Conservation (phyloP, 2,329 filamentous ascomycete genomes). For the Fusarium annulatum region DNA sequence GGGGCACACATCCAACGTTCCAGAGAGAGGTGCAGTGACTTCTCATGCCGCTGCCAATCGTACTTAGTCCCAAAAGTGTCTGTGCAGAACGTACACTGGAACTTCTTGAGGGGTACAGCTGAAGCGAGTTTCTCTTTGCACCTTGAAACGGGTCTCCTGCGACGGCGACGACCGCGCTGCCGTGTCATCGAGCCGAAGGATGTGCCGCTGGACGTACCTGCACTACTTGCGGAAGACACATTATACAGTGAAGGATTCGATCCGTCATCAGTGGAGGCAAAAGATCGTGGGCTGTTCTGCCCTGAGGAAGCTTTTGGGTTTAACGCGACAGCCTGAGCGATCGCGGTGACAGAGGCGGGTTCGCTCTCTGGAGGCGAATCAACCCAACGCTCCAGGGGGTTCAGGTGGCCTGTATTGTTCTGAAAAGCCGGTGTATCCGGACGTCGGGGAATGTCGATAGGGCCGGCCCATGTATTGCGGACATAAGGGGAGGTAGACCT, state of each 20-base stretch:
- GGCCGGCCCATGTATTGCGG: neutral
- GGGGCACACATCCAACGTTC: neutral
- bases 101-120: neutral
- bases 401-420: neutral
- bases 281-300: neutral
- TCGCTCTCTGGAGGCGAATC: neutral
- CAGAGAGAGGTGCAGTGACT: neutral
- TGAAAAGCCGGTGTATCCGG: fast-evolving
- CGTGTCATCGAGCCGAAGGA: neutral
- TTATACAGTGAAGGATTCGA: neutral
- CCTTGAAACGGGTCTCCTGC: neutral
- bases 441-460: neutral
- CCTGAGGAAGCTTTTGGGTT: fast-evolving
- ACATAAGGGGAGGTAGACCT: neutral
- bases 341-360: neutral
- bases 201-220: fast-evolving
- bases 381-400: neutral
- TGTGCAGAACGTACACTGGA: neutral
- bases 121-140: neutral
- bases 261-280: neutral
- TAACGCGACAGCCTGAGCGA: fast-evolving
- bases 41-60: neutral
- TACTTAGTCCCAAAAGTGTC: neutral
- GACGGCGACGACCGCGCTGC: neutral
- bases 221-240: fast-evolving